phyloP scores from a whole-genome alignment of 2,329 filamentous ascomycete species.

The Ustulina deusta region DNA sequence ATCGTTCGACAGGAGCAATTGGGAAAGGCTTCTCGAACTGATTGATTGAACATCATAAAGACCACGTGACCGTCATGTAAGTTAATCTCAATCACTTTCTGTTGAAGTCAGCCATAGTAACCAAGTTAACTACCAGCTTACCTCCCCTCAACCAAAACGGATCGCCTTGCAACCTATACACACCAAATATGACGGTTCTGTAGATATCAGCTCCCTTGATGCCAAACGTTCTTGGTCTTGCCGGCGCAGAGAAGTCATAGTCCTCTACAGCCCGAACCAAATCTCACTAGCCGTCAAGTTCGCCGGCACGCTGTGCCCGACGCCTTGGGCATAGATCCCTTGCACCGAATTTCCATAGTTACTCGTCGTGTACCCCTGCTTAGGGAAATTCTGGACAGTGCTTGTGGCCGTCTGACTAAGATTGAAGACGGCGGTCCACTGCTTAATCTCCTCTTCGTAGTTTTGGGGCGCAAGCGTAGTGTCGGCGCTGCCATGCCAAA shows the following conservation, averaged over 20 bases:
- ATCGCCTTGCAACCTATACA: constrained; percentile 7
- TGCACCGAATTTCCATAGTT: constrained; percentile 54
- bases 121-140: neutral
- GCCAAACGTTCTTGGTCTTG: neutral
- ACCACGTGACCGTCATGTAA: constrained; percentile 3
- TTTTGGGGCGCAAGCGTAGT: constrained; percentile 64
- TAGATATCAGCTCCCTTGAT: neutral
- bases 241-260: neutral
- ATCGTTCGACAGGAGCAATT: neutral
- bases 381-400: constrained; percentile 52
- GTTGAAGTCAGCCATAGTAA: neutral
- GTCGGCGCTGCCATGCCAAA: constrained; percentile 68
- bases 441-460: constrained; percentile 68
- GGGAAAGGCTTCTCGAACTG: neutral
- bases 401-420: constrained; percentile 49
- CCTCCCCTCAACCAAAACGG: neutral
- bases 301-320: constrained; percentile 51
- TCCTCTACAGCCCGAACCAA: constrained; percentile 49
- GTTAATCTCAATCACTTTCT: constrained; percentile 1
- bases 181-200: neutral
- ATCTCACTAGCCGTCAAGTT: constrained; percentile 51
- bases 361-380: constrained; percentile 55
- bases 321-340: constrained; percentile 52
- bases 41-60: neutral
- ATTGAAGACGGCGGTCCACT: constrained; percentile 65